Base-by-base conservation (phyloP, 2,329 filamentous ascomycete genomes). In the Scopulariopsis brevicaulis region DNA sequence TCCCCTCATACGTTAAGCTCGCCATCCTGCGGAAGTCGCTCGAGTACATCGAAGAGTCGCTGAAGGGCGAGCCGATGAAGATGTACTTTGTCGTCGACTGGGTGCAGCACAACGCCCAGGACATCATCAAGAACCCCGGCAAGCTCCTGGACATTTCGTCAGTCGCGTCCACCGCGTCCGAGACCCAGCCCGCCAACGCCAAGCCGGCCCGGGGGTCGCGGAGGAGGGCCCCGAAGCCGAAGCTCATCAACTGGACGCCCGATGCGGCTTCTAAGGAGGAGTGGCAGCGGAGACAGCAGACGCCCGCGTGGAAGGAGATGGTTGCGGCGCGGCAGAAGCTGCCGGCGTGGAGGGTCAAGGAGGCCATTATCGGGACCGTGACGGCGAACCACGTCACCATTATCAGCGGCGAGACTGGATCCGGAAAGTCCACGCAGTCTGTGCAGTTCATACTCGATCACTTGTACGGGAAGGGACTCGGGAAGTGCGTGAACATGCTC, bases 401-500 rank as follows among this genome's bases (percentile, higher is more conserved):
- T 65, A 64, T 64, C 53, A 64, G 61, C 35, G 63, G 63, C 22
- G 62, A 64, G 46, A 62, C 63, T 11, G 64, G 64, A 6, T 65
- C 63, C 3, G 74, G 74, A 5, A 76, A 76, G 61, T 74, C 71
- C 2, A 74, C 72, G 0, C 94, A 99, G 70, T 94, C 90, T 2
- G 90, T 97, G 37, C 94, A 99, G 69, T 99, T 97, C 70, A 80
- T 99, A 51, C 78, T 99, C 1, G 94, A 99, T 65, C 90, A 97
- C 64, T 76, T 97, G 62, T 96, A 96, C 64, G 78, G 81, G 61
- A 79, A 82, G 53, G 83, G 86, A 8, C 77, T 95, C 10, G 94
- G 93, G 2, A 82, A 81, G 14, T 83, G 83, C 14, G 89, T 86
- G 35, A 96, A 95, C 66, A 96, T 99, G 62, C 84, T 99, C 60